Evolutionary conservation across 176 grass and related monocot genomes (phyloP), one percentile per base, ranked within the genome.

Genomic region (Thinopyrum elongatum): DNA sequence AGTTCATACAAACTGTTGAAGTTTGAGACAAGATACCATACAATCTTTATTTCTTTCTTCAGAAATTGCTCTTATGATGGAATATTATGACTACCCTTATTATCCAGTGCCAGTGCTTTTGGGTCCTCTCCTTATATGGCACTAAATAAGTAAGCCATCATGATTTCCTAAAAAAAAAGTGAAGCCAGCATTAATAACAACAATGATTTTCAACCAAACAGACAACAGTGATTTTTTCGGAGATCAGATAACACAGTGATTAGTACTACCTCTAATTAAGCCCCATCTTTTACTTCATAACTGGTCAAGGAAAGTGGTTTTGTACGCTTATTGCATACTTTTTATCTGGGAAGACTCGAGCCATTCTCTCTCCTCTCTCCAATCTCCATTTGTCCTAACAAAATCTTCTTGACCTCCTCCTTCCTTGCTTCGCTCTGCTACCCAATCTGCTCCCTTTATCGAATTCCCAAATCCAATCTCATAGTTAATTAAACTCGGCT

Each of bases 371-470:
- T 21, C 49, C 46, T 68, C 30, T 38, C 71, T 55, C 41, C 16
- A 13, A 19, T 65, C 61, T 39, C 31, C 55, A 33, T 83, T 79
- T 83, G 80, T 79, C 57, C 74, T 35, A 62, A 60, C 46, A 66
- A 91, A 87, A 87, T 84, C 85, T 86, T 42, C 73, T 51, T 65
- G 36, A 41, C 70, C 62, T 76, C 70, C 25, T 77, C 58, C 55
- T 11, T n/a, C 67, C 36, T 42, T 8, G 33, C 55, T n/a, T 89
- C 41, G 42, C 69, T 67, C 65, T 41, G 25, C 70, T 74, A 58
- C 77, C 9, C 78, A 82, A 62, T 60, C 67, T 60, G 16, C 41
- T 44, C 64, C 6, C 26, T 82, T 79, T 35, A 66, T 57, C 44
- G 67, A 83, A 19, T 58, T 67, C 67, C 66, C 75, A 80, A 80